Evolutionary conservation across 2,329 filamentous ascomycete species (phyloP).

Genomic region (Falciphora oryzae): DNA sequence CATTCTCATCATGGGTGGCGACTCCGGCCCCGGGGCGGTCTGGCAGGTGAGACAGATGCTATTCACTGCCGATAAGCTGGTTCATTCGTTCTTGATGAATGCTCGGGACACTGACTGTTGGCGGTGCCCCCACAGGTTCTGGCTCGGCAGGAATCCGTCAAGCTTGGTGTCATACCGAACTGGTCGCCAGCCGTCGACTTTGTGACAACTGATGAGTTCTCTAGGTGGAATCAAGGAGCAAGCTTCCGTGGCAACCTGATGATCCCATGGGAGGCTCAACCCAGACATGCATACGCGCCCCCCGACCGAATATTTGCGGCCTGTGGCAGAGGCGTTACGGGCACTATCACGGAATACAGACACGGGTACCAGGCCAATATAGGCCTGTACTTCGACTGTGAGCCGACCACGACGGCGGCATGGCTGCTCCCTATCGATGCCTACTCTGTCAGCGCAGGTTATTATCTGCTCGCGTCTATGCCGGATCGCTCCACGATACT

Average conservation of each 20-base stretch:
- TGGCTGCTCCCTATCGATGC: slow-evolving; percentile 42
- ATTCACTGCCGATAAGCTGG: not conserved
- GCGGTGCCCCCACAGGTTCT: slow-evolving; percentile 34
- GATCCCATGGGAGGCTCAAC: slow-evolving; percentile 14
- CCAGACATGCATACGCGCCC: slow-evolving; percentile 46
- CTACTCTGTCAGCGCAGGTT: slow-evolving; percentile 21
- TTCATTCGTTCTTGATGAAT: not conserved
- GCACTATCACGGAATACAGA: slow-evolving; percentile 62
- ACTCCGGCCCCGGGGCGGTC: slow-evolving; percentile 70
- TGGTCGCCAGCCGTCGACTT: slow-evolving; percentile 57
- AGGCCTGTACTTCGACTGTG: slow-evolving; percentile 49
- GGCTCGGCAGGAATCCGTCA: slow-evolving; percentile 46
- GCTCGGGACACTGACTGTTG: not conserved
- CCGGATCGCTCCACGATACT: slow-evolving; percentile 44
- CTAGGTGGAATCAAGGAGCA: slow-evolving; percentile 21
- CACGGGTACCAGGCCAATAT: slow-evolving; percentile 65
- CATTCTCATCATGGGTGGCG: slow-evolving; percentile 73
- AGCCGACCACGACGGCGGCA: slow-evolving; percentile 40
- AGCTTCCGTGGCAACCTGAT: slow-evolving; percentile 16
- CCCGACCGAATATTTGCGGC: slow-evolving; percentile 61
- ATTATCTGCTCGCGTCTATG: slow-evolving; percentile 41
- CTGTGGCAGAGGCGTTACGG: slow-evolving; percentile 56
- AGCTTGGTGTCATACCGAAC: slow-evolving; percentile 57
- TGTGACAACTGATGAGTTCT: slow-evolving; percentile 37
- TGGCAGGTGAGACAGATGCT: slow-evolving; percentile 53